Evolutionary conservation across 169 alveolate species (phyloP).

Genomic region (Perkinsus olseni): DNA sequence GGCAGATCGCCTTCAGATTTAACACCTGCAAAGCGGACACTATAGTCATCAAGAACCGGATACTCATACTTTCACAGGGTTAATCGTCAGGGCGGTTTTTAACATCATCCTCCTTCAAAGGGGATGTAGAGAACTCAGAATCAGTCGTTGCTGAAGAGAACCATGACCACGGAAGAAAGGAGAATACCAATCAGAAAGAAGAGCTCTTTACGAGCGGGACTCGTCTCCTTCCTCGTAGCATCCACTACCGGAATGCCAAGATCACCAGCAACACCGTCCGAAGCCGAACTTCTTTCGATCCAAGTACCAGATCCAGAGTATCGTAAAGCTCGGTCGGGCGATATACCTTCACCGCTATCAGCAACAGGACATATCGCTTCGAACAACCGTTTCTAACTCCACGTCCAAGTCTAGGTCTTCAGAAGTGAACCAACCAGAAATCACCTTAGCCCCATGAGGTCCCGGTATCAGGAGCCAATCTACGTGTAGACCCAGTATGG

Average conservation of each 20-base stretch:
- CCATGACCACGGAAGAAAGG: not conserved
- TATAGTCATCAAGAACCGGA: not conserved
- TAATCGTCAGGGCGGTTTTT: not conserved
- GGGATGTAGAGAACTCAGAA: not conserved
- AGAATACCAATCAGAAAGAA: not conserved
- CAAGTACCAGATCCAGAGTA: not conserved
- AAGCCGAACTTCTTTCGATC: not conserved
- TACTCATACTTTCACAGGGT: not conserved
- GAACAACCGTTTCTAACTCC: not conserved
- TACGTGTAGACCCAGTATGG: not conserved
- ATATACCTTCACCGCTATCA: not conserved
- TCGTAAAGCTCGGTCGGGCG: not conserved
- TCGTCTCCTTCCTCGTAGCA: not conserved
- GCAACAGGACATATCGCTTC: not conserved
- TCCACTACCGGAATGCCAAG: not conserved
- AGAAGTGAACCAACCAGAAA: not conserved
- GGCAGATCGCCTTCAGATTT: not conserved
- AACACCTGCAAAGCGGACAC: not conserved
- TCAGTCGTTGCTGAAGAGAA: not conserved
- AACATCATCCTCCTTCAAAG: not conserved
- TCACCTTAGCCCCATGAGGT: not conserved
- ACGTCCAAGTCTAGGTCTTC: not conserved
- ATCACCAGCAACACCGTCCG: not conserved
- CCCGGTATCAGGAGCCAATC: constrained; percentile 3
- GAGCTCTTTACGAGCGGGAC: not conserved